Conservation (phyloP, 2,329 filamentous ascomycete genomes). For the Cordyceps fumosorosea region DNA sequence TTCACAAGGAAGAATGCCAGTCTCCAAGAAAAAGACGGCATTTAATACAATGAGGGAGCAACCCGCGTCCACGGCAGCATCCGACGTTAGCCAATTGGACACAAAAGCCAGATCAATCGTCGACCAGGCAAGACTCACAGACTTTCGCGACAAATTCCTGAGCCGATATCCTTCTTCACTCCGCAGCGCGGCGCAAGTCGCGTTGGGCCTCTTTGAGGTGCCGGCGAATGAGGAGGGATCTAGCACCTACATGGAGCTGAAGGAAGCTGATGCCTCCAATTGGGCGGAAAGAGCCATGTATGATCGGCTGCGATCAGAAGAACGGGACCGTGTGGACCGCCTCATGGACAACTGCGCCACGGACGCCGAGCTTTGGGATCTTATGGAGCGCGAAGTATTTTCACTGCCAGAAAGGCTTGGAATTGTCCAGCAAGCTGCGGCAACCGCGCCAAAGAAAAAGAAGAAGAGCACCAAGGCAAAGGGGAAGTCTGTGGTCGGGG, state of each 20-base stretch:
- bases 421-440: slow-evolving; percentile 30
- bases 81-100: neutral
- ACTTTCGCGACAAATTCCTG: slow-evolving; percentile 30
- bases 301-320: slow-evolving; percentile 34
- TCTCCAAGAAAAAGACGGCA: slow-evolving; percentile 19
- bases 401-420: slow-evolving; percentile 50
- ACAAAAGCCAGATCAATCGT: slow-evolving; percentile 23
- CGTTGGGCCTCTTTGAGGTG: slow-evolving; percentile 32
- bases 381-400: slow-evolving; percentile 63
- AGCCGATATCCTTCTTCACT: slow-evolving; percentile 33
- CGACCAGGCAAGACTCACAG: slow-evolving; percentile 26
- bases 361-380: slow-evolving; percentile 60
- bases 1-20: slow-evolving; percentile 28
- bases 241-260: slow-evolving; percentile 22
- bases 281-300: slow-evolving; percentile 29
- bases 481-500: neutral
- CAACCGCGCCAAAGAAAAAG: neutral
- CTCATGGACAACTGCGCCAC: slow-evolving; percentile 49
- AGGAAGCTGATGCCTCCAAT: slow-evolving; percentile 25
- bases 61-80: neutral
- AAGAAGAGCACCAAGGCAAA: neutral
- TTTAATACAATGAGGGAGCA: neutral
- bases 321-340: slow-evolving; percentile 45
- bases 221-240: slow-evolving; percentile 22
- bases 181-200: slow-evolving; percentile 32